Evolutionary conservation across 148 eudicot species (phyloP).

Genomic region (Rhododendron mucronatum): DNA sequence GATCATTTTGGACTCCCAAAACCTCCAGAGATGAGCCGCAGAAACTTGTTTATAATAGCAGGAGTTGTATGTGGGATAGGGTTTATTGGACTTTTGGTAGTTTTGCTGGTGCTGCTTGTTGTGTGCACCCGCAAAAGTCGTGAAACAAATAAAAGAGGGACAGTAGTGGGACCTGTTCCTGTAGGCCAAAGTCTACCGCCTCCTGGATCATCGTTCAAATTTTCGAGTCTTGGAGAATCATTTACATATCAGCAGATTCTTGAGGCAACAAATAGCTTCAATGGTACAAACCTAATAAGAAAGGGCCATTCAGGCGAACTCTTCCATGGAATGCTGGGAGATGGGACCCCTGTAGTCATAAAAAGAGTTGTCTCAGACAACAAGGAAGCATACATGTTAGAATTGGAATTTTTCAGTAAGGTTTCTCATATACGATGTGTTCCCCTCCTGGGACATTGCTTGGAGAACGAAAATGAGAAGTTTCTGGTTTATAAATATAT

Average conservation of each 20-base stretch:
- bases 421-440: conserved; percentile 73
- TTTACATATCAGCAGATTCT: conserved; percentile 78
- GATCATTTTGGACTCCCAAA: conserved; percentile 67
- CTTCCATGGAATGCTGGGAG: conserved; percentile 60
- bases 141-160: conserved; percentile 38
- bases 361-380: conserved; percentile 55
- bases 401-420: conserved; percentile 81
- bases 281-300: conserved; percentile 58
- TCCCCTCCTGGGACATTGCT: conserved; percentile 83
- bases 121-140: conserved; percentile 47
- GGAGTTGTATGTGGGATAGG: conserved; percentile 56
- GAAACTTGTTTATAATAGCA: conserved; percentile 49
- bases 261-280: conserved; percentile 58
- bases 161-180: conserved; percentile 60
- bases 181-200: conserved; percentile 40
- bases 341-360: conserved; percentile 60
- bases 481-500: conserved; percentile 76
- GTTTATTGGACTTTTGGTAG: conserved; percentile 39
- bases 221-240: conserved; percentile 59
- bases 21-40: conserved; percentile 33
- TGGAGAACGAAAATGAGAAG: conserved; percentile 82
- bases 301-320: conserved; percentile 92
- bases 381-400: conserved; percentile 57
- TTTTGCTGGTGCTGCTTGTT: conserved; percentile 37
- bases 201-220: conserved; percentile 39